Evolutionary conservation across 129 eudicot genomes (phyloP).

Genomic region (sunflower (Helianthus annuus)): DNA sequence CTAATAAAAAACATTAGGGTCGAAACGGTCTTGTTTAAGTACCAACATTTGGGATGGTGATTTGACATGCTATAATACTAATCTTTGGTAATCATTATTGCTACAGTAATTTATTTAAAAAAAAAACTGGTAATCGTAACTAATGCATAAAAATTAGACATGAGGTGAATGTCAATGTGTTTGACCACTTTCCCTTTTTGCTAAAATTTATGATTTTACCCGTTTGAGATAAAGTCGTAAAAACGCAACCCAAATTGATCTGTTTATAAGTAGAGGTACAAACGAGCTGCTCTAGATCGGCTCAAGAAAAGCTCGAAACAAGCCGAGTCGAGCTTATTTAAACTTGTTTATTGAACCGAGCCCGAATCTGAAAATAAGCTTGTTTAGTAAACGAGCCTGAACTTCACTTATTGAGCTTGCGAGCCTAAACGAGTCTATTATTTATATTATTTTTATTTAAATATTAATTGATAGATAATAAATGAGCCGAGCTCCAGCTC

Average conservation of each 20-base stretch:
- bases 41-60: not conserved
- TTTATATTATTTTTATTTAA: too few relatives aligned
- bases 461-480: too few relatives aligned
- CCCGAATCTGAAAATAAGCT: too few relatives aligned
- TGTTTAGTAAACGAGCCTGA: too few relatives aligned
- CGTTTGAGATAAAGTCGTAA: not conserved
- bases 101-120: not conserved
- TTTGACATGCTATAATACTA: not conserved
- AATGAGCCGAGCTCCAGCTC: too few relatives aligned
- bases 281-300: too few relatives aligned
- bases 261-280: not conserved
- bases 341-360: too few relatives aligned
- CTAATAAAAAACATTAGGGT: not conserved
- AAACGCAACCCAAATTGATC: not conserved
- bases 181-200: not conserved
- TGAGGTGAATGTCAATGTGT: not conserved
- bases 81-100: not conserved
- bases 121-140: not conserved
- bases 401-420: too few relatives aligned
- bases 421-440: too few relatives aligned
- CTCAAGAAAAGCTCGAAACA: too few relatives aligned
- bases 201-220: not conserved
- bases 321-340: too few relatives aligned
- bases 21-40: not conserved
- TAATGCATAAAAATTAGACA: conserved; percentile 1